A percentile compares a stretch with the other conserved stretches of the same genome.
These are phyloP conservation scores for Hypoxylon fuscum DNA, from an alignment of 495 filamentous ascomycete genomes.

Conservation along the genomic window DNA sequence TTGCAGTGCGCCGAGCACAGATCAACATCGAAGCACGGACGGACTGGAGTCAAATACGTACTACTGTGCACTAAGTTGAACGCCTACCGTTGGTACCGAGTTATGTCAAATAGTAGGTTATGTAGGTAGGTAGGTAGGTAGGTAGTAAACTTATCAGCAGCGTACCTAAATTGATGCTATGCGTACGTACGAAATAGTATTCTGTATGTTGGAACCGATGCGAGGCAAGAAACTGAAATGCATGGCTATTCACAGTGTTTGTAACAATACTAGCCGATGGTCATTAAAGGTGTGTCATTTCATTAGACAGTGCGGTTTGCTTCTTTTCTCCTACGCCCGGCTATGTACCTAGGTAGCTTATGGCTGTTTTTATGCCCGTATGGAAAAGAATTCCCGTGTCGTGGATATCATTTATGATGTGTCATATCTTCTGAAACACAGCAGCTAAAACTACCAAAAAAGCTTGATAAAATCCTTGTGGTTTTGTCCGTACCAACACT, in stretches of 20 bases:
- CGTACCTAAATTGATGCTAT: no score
- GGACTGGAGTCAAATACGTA: neutral
- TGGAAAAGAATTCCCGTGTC: neutral
- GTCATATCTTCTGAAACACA: neutral
- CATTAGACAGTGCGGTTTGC: neutral
- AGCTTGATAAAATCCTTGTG: neutral
- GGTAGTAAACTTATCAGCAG: no score
- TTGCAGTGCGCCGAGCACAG: conserved; percentile 19
- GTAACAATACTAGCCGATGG: neutral
- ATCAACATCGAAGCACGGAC: neutral
- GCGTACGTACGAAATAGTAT: no score
- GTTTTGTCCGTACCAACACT: neutral
- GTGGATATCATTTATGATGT: neutral
- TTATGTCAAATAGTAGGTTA: neutral
- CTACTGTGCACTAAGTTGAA: neutral
- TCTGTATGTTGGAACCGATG: neutral
- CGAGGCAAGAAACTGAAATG: neutral
- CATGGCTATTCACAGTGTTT: neutral
- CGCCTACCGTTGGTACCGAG: neutral
- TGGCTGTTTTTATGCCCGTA: neutral
- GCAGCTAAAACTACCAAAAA: neutral
- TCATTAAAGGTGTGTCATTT: no score
- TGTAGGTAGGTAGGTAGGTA: neutral
- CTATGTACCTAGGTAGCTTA: neutral
- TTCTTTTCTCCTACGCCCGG: neutral